A percentile compares a stretch with the other conserved stretches of the same genome.
These are phyloP conservation scores for Colletotrichum camelliae DNA, from an alignment of 2,329 filamentous ascomycete genomes.

Conservation along the genomic window DNA sequence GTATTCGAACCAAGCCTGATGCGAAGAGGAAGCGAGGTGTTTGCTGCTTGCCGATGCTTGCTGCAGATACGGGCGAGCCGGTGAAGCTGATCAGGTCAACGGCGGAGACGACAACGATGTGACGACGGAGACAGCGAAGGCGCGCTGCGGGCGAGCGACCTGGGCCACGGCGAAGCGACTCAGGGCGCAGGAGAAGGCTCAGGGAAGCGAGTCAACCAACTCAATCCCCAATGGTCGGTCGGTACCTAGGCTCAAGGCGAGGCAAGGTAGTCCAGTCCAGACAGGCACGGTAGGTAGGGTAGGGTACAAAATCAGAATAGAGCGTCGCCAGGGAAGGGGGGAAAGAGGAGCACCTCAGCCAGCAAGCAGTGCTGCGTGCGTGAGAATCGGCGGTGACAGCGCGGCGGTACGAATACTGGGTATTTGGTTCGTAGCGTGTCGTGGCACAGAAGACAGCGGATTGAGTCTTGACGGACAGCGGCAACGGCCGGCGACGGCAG, in stretches of 20 bases:
- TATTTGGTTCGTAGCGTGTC: background rate
- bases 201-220: background rate
- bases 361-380: background rate
- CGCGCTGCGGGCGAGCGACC: background rate
- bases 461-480: slow-evolving; percentile 3
- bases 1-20: background rate
- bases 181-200: background rate
- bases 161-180: background rate
- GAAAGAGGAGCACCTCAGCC: background rate
- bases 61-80: background rate
- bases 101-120: background rate
- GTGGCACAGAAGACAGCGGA: background rate
- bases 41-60: background rate
- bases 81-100: background rate
- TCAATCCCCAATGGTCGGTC: background rate
- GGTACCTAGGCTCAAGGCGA: background rate
- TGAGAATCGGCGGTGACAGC: background rate
- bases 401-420: background rate
- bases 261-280: background rate
- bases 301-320: background rate
- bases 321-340: background rate
- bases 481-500: background rate
- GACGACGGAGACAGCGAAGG: background rate
- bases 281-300: background rate
- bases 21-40: background rate